Percentiles rank a stretch among this genome's conserved stretches.
Conservation (phyloP, 139 green algal species). For the Chlamydomonas schloesseri region DNA sequence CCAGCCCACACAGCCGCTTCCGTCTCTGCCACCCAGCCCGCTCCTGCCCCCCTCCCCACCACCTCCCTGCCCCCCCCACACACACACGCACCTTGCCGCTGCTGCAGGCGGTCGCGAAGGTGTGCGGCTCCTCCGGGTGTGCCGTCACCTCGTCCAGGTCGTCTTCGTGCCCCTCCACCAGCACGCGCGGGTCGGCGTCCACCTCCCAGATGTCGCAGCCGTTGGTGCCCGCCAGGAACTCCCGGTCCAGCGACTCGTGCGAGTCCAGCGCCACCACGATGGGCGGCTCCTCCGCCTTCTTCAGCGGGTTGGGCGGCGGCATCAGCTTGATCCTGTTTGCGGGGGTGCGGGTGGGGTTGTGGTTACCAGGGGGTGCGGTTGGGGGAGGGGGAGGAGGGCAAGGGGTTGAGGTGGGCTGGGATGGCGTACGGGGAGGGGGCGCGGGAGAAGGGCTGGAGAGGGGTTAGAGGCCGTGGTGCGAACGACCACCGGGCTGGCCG, state of each 20-base stretch:
- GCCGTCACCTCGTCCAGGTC: constrained; percentile 46
- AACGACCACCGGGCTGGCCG: too few relatives aligned
- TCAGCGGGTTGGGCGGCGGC: not conserved
- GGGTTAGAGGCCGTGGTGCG: too few relatives aligned
- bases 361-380: too few relatives aligned
- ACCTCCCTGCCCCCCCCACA: too few relatives aligned
- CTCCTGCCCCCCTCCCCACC: too few relatives aligned
- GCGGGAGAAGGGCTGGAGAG: not conserved
- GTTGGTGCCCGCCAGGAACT: constrained; percentile 67
- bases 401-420: not conserved
- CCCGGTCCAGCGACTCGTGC: constrained; percentile 36
- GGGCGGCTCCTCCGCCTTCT: constrained; percentile 32
- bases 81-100: constrained; percentile 48
- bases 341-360: too few relatives aligned
- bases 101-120: constrained; percentile 63
- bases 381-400: too few relatives aligned
- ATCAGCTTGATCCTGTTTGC: constrained; percentile 37
- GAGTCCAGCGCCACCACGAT: constrained; percentile 53
- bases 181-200: constrained; percentile 49
- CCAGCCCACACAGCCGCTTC: too few relatives aligned
- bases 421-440: too few relatives aligned
- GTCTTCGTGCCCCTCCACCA: constrained; percentile 65
- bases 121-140: constrained; percentile 50
- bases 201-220: constrained; percentile 76
- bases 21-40: too few relatives aligned